Evolutionary conservation across 805 yeast species (phyloP), one percentile per base, ranked within the genome.

Genomic region (Peterozyma xylosa): DNA sequence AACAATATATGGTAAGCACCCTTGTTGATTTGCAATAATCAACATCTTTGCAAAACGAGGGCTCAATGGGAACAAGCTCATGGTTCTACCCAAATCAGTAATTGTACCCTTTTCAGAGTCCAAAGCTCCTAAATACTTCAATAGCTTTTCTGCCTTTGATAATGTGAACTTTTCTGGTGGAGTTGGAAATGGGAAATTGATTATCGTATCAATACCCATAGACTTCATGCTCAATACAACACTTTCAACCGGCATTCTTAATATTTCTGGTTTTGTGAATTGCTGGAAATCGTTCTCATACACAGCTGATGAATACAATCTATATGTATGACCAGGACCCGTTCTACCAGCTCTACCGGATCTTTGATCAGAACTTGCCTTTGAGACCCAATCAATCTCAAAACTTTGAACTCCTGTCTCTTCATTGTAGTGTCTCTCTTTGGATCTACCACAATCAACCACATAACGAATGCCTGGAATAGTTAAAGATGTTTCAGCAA

Each of bases 401-500:
- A 85, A 95, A 47, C 95, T 85, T 63, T 91, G 98, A 32, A 93
- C 95, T 3, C 96, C 95, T 11, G 88, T 86, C 30, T 78, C 80
- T 50, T 84, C 85, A 50, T 90, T 84, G 56, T 69, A 88, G 48
- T 78, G 79, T 43, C 97, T 74, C 58, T 91, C 97, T 56, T 93
- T 93, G 0, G 95, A 74, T 49, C 98, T 76, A 18, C 99, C 99
- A 63, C 95, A 78, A 61, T 93, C 99, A 39, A 93, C 86, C 33
- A 93, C 99, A 57, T 93, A 93, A 46, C 95, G 70, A 34, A 95
- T 86, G 9, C 95, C 95, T 0, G 99, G 99, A 53, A 93, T 93
- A 0, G 99, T 93, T 58, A 93, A 73, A 1, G 97, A 89, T 0
- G 99, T 93, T 61, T 93, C 99, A 0, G 99, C 99, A 45, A 93